Conservation (phyloP, 305 asterid genomes). For the Andrographis paniculata region DNA sequence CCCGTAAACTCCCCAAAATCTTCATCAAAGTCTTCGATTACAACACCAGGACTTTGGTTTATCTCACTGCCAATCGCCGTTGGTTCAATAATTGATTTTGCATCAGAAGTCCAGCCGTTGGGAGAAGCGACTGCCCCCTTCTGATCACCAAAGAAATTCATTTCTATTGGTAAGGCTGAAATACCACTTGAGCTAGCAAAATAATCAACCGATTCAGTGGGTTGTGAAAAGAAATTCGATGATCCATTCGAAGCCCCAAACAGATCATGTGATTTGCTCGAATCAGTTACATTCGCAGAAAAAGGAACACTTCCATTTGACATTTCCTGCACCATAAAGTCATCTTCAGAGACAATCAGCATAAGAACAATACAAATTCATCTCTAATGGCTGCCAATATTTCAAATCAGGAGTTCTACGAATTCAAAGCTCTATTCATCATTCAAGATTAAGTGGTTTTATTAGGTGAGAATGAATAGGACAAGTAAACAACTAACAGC, state of each 20-base stretch:
- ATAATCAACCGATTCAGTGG: conserved; percentile 34
- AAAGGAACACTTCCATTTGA: conserved; percentile 26
- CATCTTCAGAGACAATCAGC: conserved; percentile 32
- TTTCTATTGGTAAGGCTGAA: conserved; percentile 24
- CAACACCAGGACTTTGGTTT: conserved; percentile 26
- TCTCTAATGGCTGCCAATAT: not conserved
- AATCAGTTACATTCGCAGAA: conserved; percentile 22
- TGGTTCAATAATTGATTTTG: conserved; percentile 24
- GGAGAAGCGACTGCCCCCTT: conserved; percentile 24
- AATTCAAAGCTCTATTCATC: conserved; percentile 4
- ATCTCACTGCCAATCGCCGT: conserved; percentile 18
- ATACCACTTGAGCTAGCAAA: conserved; percentile 31
- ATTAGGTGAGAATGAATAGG: conserved; percentile 17
- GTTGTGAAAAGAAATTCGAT: conserved; percentile 24
- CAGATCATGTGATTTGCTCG: conserved; percentile 21
- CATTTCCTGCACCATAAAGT: conserved; percentile 21
- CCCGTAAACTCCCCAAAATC: conserved; percentile 62
- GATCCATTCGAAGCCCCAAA: conserved; percentile 33
- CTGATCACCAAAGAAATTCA: conserved; percentile 25
- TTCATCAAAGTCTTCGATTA: conserved; percentile 35
- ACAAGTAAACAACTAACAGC: conserved; percentile 6
- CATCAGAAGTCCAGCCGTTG: conserved; percentile 25
- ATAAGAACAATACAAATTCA: conserved; percentile 2
- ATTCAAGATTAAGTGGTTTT: conserved; percentile 10
- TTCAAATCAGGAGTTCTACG: conserved; percentile 1